A percentile compares a stretch with the other conserved stretches of the same genome.
Conservation (phyloP, 345 rosid species). For the Leavenworthia alabamica region DNA sequence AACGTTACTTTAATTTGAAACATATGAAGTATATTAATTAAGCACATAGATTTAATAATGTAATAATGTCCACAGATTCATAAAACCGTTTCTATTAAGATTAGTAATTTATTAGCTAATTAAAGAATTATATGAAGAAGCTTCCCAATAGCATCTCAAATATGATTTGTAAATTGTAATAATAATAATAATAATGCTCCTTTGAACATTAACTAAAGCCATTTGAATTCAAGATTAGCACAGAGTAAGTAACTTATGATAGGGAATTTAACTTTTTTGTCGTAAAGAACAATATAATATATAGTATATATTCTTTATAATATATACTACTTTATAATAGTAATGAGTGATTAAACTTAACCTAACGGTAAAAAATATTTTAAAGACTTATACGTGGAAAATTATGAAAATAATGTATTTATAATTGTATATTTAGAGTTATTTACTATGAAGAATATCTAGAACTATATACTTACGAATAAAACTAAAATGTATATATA, state of each 20-base stretch:
- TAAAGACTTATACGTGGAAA: background rate
- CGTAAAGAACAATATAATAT: background rate
- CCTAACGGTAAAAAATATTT: background rate
- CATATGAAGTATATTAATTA: background rate
- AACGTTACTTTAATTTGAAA: no score
- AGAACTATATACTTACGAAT: background rate
- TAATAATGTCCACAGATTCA: background rate
- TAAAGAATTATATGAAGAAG: conserved; percentile 14
- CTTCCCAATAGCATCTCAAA: background rate
- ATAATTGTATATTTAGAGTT: background rate
- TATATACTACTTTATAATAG: background rate
- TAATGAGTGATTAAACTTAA: background rate
- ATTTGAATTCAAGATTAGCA: conserved; percentile 9
- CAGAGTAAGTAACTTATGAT: conserved; percentile 7
- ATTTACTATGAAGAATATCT: background rate
- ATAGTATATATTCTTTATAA: no score
- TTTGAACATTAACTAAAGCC: conserved; percentile 12
- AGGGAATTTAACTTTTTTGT: conserved; percentile 22
- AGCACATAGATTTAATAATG: background rate
- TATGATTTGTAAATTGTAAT: conserved; percentile 5
- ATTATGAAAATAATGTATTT: background rate
- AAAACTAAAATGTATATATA: background rate
- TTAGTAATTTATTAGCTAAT: background rate
- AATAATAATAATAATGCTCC: background rate
- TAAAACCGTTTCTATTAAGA: background rate